phyloP scores from a whole-genome alignment of 495 filamentous ascomycete species.

The Saxophila tyrrhenica region DNA sequence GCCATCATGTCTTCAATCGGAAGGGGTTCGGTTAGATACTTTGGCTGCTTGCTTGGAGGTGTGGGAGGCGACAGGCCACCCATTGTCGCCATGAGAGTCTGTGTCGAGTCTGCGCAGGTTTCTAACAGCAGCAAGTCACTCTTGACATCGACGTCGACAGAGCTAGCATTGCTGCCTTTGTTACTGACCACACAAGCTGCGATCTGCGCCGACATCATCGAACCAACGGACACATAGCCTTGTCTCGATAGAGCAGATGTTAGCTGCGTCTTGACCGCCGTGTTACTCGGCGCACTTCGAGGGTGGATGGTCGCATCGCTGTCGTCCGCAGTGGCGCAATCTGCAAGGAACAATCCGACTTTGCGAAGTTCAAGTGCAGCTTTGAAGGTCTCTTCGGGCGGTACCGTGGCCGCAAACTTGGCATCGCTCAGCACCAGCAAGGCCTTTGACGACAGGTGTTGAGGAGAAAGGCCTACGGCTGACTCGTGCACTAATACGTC shows the following conservation, averaged over 20 bases:
- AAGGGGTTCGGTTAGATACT: slow-evolving; percentile 79
- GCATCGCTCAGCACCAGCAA: slow-evolving; percentile 69
- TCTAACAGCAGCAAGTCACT: slow-evolving; percentile 85
- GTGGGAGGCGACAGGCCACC: slow-evolving; percentile 74
- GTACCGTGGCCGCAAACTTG: slow-evolving; percentile 49
- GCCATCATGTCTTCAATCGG: slow-evolving; percentile 79
- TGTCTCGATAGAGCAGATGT: slow-evolving; percentile 50
- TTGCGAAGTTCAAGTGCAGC: slow-evolving; percentile 60
- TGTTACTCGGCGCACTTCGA: slow-evolving; percentile 19
- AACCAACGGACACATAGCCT: slow-evolving; percentile 77
- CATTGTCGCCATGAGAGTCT: slow-evolving; percentile 72
- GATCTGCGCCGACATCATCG: slow-evolving; percentile 66
- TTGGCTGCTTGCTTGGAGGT: slow-evolving; percentile 64
- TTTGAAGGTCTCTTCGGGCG: slow-evolving; percentile 47
- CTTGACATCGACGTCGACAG: slow-evolving; percentile 66
- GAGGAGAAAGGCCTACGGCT: slow-evolving; percentile 75
- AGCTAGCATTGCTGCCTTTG: slow-evolving; percentile 44
- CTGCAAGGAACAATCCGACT: slow-evolving; percentile 71
- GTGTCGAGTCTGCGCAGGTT: slow-evolving; percentile 92
- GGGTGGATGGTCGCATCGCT: slow-evolving; percentile 2
- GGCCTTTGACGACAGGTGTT: slow-evolving; percentile 58
- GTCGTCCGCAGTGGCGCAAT: slow-evolving; percentile 50
- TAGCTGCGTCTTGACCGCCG: slow-evolving; percentile 42
- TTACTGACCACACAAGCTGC: slow-evolving; percentile 45
- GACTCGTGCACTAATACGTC: slow-evolving; percentile 69